These are phyloP conservation scores for Paramecium sexaurelia DNA, from an alignment of 73 alveolate species.

Conservation along the genomic window DNA sequence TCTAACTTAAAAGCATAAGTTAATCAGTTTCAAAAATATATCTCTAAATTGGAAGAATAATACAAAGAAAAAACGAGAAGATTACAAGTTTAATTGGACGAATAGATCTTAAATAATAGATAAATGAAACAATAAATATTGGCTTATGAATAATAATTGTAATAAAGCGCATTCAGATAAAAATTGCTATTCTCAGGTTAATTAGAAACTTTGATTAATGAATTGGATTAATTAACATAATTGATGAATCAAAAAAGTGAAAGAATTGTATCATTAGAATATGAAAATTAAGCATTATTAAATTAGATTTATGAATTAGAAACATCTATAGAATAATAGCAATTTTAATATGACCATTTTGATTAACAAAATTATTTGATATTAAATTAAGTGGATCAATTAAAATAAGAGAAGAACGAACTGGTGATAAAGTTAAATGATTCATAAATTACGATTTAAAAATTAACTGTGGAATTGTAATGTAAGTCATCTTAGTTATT, in stretches of 20 bases:
- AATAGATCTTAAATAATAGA: not conserved
- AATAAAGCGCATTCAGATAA: not conserved
- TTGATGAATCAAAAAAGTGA: not conserved
- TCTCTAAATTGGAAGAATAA: not conserved
- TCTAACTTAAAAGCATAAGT: not conserved
- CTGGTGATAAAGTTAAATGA: not conserved
- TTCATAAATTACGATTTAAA: not conserved
- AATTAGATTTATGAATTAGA: conserved; percentile 7
- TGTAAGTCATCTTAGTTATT: not conserved
- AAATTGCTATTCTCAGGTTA: not conserved
- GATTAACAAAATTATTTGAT: not conserved
- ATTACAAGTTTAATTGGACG: not conserved
- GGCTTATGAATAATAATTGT: not conserved
- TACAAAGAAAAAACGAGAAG: not conserved
- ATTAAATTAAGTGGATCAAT: not conserved
- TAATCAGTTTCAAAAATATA: not conserved
- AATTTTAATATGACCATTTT: not conserved
- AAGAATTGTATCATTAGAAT: not conserved
- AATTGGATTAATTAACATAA: not conserved
- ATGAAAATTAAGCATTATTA: not conserved
- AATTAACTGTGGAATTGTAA: not conserved
- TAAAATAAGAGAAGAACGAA: not conserved
- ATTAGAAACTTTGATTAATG: not conserved
- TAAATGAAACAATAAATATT: not conserved
- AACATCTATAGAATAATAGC: not conserved